Evolutionary conservation across 2,329 filamentous ascomycete genomes (phyloP), one percentile per base, ranked within the genome.

Genomic region (Hypocreales sp.): DNA sequence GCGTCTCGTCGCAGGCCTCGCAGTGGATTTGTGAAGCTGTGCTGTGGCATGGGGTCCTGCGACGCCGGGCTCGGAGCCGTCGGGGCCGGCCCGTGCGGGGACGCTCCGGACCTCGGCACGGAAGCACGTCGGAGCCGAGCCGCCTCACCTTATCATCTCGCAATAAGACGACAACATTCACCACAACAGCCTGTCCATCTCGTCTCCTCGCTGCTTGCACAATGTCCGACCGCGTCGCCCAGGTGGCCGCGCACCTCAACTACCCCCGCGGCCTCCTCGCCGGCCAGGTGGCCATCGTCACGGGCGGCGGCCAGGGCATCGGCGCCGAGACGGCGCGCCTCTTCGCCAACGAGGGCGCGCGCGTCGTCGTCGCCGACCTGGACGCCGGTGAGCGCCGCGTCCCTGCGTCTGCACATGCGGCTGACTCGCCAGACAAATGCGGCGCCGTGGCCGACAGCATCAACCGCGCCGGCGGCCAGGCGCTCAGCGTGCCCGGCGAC

Each of bases 321-420:
- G 84, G 83, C 15, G 84, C 82, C 16, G 84, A 92, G 55, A 66
- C 77, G 18, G 83, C 83, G 7, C 65, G 74, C 8, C 56, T 92
- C 4, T 92, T 92, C 44, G 82, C 81, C 9, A 87, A 84, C 33
- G 82, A 93, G 53, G 84, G 84, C 15, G 82, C 83, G 11, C 83
- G 77, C 47, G 82, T 92, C 1, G 61, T 92, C 8, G 62, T 92
- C 24, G 76, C 80, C 15, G 84, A 92, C 54, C 82, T 92, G 34
- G 84, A 92, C 52, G 68, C 53, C 20, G 57, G 76, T 80, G 46
- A 32, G 11, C 5, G 14, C 15, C 21, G 16, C 5, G n/a, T 12
- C 8, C 7, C 8, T 12, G 16, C 10, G 13, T 14, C 8, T 10
- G 23, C 12, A 18, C 9, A 10, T 15, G 7, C 7, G 14, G 18